phyloP scores from a whole-genome alignment of 495 filamentous ascomycete species.

The Penicillium ucsense region DNA sequence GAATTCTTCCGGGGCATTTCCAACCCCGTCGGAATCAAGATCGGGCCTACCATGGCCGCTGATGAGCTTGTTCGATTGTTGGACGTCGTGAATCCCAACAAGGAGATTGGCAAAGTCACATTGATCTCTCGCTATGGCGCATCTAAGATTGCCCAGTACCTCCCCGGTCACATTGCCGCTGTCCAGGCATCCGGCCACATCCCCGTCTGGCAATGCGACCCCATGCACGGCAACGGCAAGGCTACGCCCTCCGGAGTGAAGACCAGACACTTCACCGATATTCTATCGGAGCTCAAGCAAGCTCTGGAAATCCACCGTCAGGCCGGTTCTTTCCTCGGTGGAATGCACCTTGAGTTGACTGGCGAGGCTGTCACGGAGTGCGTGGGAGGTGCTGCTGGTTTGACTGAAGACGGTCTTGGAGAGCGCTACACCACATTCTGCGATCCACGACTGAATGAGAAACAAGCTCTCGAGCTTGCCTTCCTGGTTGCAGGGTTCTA shows the following conservation, averaged over 20 bases:
- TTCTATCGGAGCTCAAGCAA: slow-evolving; percentile 72
- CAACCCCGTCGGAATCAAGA: slow-evolving; percentile 94
- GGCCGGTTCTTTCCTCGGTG: slow-evolving; percentile 74
- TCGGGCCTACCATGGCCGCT: slow-evolving; percentile 72
- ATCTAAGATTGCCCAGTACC: slow-evolving; percentile 53
- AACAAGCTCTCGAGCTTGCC: slow-evolving; percentile 89
- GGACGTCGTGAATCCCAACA: slow-evolving; percentile 70
- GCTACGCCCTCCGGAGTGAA: slow-evolving; percentile 65
- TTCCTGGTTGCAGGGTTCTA: slow-evolving; percentile 89
- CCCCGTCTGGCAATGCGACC: slow-evolving; percentile 96
- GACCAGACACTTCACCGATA: slow-evolving; percentile 77
- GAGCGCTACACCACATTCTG: slow-evolving; percentile 92
- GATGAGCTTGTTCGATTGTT: slow-evolving; percentile 68
- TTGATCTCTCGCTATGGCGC: slow-evolving; percentile 93
- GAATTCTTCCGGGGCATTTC: slow-evolving; percentile 95
- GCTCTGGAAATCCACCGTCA: slow-evolving; percentile 77
- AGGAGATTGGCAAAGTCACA: slow-evolving; percentile 83
- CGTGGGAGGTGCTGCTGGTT: slow-evolving; percentile 76
- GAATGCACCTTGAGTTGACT: slow-evolving; percentile 89
- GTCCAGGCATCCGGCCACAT: slow-evolving; percentile 64
- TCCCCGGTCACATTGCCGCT: slow-evolving; percentile 76
- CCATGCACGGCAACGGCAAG: slow-evolving; percentile 79
- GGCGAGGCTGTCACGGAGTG: slow-evolving; percentile 97
- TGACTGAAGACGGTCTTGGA: slow-evolving; percentile 77
- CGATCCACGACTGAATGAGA: slow-evolving; percentile 92